Evolutionary conservation across 2,329 filamentous ascomycete genomes (phyloP).

Genomic region (Phyllosticta citriasiana): DNA sequence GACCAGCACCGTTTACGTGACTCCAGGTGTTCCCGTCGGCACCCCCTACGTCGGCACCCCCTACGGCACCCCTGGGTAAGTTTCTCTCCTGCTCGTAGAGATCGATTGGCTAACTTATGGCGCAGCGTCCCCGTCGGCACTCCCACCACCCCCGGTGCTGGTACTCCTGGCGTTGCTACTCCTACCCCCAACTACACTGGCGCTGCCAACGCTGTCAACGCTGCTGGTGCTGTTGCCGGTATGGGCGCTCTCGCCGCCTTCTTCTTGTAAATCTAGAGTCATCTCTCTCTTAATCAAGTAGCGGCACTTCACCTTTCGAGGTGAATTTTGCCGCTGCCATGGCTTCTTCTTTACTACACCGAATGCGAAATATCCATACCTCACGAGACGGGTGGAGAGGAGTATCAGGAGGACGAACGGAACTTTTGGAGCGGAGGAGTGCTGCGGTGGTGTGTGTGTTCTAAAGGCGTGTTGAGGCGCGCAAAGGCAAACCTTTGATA

Average conservation of each 20-base stretch:
- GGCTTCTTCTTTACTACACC: not conserved
- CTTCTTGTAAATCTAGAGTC: conserved; percentile 30
- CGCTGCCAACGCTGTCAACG: conserved; percentile 27
- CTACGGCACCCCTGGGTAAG: conserved; percentile 25
- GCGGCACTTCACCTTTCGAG: not conserved
- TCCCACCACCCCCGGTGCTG: conserved; percentile 16
- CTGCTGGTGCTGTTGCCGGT: conserved; percentile 29
- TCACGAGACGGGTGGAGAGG: not conserved
- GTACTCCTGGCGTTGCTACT: conserved; percentile 4
- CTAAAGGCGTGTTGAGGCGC: not conserved
- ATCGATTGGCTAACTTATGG: conserved; percentile 12
- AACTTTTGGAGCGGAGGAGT: not conserved
- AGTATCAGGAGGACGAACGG: not conserved
- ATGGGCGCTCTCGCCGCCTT: conserved; percentile 32
- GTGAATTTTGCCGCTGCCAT: not conserved
- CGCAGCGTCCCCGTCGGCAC: conserved; percentile 18
- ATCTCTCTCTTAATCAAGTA: conserved; percentile 15
- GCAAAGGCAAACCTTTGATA: not conserved
- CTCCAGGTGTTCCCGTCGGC: conserved; percentile 9
- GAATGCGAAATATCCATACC: not conserved
- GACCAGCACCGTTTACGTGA: conserved; percentile 11
- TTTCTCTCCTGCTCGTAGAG: conserved; percentile 8
- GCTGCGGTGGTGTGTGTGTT: not conserved
- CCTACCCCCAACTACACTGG: conserved; percentile 27
- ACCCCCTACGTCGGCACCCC: conserved; percentile 28